These are phyloP conservation scores for Blastosporella zonata DNA, from an alignment of 1,284 basidiomycete genomes.

Conservation along the genomic window DNA sequence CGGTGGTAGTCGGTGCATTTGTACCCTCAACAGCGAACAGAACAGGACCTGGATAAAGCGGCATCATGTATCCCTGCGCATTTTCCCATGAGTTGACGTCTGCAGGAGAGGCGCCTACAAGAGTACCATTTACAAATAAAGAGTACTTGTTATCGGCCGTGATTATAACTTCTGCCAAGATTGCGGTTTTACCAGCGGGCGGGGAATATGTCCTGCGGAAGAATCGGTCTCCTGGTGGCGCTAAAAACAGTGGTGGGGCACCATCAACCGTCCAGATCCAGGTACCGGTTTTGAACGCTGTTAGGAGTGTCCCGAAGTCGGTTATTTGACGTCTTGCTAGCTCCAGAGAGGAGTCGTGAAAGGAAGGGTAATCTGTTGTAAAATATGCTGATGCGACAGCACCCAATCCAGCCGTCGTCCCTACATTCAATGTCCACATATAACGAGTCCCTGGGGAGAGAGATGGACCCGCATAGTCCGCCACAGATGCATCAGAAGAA, in stretches of 20 bases:
- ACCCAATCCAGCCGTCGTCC: neutral
- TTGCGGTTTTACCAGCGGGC: slow-evolving; percentile 12
- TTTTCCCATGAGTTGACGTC: slow-evolving; percentile 10
- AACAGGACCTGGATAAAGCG: slow-evolving; percentile 12
- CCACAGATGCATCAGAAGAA: slow-evolving; percentile 8
- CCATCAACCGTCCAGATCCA: slow-evolving; percentile 17
- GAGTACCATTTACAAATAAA: slow-evolving; percentile 14
- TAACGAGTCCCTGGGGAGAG: slow-evolving; percentile 4
- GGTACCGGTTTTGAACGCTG: slow-evolving; percentile 6
- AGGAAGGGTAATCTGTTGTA: neutral
- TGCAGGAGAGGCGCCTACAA: slow-evolving; percentile 5
- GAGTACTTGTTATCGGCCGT: slow-evolving; percentile 14
- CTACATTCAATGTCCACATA: slow-evolving; percentile 4
- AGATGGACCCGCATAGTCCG: slow-evolving; percentile 8
- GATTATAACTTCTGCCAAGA: slow-evolving; percentile 14
- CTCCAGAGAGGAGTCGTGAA: neutral
- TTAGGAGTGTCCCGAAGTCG: slow-evolving; percentile 8
- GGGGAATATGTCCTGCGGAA: slow-evolving; percentile 14
- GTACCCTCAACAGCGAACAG: slow-evolving; percentile 15
- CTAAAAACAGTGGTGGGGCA: slow-evolving; percentile 3
- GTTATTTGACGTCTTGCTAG: slow-evolving; percentile 8
- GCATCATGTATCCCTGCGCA: slow-evolving; percentile 16
- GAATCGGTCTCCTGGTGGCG: slow-evolving; percentile 7
- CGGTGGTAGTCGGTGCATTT: slow-evolving; percentile 5
- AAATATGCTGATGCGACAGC: slow-evolving; percentile 4